phyloP scores from a whole-genome alignment of 257 asterid genomes.

The Solanum appendiculatum region DNA sequence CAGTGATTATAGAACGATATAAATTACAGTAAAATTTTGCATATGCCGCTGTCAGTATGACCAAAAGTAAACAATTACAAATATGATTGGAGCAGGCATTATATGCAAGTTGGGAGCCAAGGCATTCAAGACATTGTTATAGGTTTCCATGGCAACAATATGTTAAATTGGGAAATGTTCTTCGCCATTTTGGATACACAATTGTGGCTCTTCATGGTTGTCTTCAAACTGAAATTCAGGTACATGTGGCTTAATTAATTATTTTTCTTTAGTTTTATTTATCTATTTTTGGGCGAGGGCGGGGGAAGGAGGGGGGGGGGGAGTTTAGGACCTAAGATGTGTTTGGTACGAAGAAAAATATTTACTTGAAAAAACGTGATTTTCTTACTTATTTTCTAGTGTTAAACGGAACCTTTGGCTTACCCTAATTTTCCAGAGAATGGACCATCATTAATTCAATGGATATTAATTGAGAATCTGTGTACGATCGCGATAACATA shows the following conservation, averaged over 20 bases:
- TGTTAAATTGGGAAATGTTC: constrained; percentile 71
- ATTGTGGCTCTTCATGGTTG: constrained; percentile 95
- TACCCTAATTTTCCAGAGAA: not conserved
- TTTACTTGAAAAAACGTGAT: not conserved
- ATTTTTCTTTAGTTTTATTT: not conserved
- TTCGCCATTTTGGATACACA: constrained; percentile 91
- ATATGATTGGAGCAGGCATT: constrained; percentile 34
- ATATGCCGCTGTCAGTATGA: not conserved
- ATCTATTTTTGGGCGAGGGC: not conserved
- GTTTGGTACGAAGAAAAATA: not conserved
- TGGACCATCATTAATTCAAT: not conserved
- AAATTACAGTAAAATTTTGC: not conserved
- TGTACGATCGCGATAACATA: not conserved
- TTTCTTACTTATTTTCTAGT: not conserved
- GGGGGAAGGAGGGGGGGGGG: not conserved
- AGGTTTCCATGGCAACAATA: constrained; percentile 80
- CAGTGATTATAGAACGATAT: not conserved
- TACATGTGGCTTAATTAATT: not conserved
- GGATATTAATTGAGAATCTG: not conserved
- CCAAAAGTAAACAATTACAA: not conserved
- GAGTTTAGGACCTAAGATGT: not conserved
- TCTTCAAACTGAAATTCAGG: constrained; percentile 90
- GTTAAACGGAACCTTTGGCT: not conserved
- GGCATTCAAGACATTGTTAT: constrained; percentile 72
- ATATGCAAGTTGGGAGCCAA: constrained; percentile 99